Evolutionary conservation across 768 basidiomycete genomes (phyloP).

Genomic region (Mycena epipterygia): DNA sequence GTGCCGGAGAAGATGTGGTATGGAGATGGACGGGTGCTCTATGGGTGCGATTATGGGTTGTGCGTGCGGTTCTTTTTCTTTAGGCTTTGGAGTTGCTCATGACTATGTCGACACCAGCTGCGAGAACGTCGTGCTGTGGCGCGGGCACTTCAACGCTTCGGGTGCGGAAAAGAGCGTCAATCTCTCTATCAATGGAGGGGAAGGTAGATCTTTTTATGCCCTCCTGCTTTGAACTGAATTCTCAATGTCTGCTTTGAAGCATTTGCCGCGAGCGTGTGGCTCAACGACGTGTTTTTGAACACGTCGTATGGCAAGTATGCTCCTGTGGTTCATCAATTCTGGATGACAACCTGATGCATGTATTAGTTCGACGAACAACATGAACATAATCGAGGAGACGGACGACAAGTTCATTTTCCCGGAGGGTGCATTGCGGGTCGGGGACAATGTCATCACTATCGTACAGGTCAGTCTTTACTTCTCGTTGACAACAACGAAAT

Average conservation of each 20-base stretch:
- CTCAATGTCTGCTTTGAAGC: slow-evolving; percentile 52
- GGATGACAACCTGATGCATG: neutral
- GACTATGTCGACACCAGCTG: slow-evolving; percentile 62
- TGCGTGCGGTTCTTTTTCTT: slow-evolving; percentile 53
- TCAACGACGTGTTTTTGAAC: slow-evolving; percentile 79
- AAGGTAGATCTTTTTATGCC: slow-evolving; percentile 61
- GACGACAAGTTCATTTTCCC: slow-evolving; percentile 79
- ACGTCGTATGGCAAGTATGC: slow-evolving; percentile 79
- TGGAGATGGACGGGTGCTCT: slow-evolving; percentile 83
- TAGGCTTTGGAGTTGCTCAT: slow-evolving; percentile 11
- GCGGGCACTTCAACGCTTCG: slow-evolving; percentile 81
- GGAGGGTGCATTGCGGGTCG: slow-evolving; percentile 60
- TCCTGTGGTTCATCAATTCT: neutral
- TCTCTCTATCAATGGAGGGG: slow-evolving; percentile 85
- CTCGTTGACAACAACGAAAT: no score
- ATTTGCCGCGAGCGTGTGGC: slow-evolving; percentile 87
- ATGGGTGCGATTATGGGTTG: slow-evolving; percentile 92
- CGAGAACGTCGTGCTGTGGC: slow-evolving; percentile 86
- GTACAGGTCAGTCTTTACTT: slow-evolving; percentile 65
- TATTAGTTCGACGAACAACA: slow-evolving; percentile 77
- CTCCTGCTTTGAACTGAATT: neutral
- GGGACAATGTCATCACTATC: slow-evolving; percentile 85
- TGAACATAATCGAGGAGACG: slow-evolving; percentile 71
- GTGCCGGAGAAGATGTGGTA: slow-evolving; percentile 78
- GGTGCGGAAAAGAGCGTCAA: slow-evolving; percentile 75